Percentiles rank a stretch among this genome's conserved stretches.
Evolutionary conservation across 768 basidiomycete genomes (phyloP).

Genomic region (Lyophyllum atratum): DNA sequence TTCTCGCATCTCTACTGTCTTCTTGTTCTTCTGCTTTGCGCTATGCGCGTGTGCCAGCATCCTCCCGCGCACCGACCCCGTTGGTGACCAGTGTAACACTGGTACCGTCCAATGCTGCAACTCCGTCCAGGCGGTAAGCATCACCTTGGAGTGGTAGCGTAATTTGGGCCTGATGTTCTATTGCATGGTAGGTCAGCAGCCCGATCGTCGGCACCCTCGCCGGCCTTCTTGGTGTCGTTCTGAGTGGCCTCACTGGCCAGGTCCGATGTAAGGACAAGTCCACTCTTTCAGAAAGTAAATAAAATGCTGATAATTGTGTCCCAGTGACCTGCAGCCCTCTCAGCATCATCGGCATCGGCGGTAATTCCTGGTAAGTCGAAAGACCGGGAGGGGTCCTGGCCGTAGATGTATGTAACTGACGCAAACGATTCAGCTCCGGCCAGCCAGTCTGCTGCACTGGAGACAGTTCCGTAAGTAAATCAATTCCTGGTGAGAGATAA

Average conservation of each 20-base stretch:
- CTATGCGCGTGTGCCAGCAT: not conserved
- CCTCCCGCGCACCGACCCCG: no score
- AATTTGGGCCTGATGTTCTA: no score
- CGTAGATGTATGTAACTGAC: no score
- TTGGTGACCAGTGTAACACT: constrained; percentile 1
- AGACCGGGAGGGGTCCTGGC: no score
- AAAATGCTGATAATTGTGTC: not conserved
- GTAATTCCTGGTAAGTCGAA: constrained; percentile 9
- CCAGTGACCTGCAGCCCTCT: not conserved
- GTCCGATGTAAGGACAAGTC: not conserved
- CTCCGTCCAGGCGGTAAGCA: not conserved
- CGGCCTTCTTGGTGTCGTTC: not conserved
- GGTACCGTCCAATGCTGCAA: constrained; percentile 6
- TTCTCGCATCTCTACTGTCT: not conserved
- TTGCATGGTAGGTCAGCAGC: not conserved
- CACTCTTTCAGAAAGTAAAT: no score
- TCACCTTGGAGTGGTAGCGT: no score
- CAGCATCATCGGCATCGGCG: not conserved
- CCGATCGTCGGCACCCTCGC: not conserved
- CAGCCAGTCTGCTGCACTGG: constrained; percentile 20
- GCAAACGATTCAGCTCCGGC: not conserved
- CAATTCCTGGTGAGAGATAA: not conserved
- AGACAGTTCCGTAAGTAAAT: constrained; percentile 16
- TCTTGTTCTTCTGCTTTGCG: not conserved
- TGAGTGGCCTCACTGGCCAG: not conserved